Evolutionary conservation across 2,329 filamentous ascomycete genomes (phyloP).

Genomic region (Neocucurbitaria cava): DNA sequence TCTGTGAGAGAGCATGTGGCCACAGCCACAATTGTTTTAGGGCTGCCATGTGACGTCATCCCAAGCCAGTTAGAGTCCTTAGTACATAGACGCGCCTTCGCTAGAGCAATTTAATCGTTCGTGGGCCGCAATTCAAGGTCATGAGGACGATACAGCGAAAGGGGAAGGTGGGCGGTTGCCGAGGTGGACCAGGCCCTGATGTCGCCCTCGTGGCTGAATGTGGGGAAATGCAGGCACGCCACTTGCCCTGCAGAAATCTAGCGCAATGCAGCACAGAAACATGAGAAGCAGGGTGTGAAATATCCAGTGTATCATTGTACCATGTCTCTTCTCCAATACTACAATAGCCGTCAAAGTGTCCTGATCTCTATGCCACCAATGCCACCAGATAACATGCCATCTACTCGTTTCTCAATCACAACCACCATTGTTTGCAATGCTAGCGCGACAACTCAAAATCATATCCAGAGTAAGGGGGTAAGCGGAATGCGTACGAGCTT

Average conservation of each 20-base stretch:
- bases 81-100: background rate
- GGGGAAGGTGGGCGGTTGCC: background rate
- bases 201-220: background rate
- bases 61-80: conserved; percentile 1
- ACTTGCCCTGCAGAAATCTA: background rate
- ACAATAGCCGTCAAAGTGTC: background rate
- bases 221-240: conserved; percentile 5
- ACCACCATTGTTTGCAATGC: background rate
- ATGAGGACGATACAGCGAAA: conserved; percentile 5
- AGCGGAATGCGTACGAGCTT: background rate
- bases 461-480: background rate
- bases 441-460: background rate
- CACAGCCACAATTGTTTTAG: conserved; percentile 8
- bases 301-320: background rate
- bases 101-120: background rate
- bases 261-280: too few species aligned
- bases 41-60: conserved; percentile 22
- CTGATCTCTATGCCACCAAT: background rate
- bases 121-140: conserved; percentile 1
- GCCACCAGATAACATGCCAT: background rate
- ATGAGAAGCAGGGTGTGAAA: too few species aligned
- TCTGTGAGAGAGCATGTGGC: conserved; percentile 10
- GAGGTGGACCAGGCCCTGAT: conserved; percentile 5
- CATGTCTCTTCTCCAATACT: background rate
- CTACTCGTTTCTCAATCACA: background rate